Evolutionary conservation across 2,329 filamentous ascomycete species (phyloP).

Genomic region (Colletotrichum australisinense): DNA sequence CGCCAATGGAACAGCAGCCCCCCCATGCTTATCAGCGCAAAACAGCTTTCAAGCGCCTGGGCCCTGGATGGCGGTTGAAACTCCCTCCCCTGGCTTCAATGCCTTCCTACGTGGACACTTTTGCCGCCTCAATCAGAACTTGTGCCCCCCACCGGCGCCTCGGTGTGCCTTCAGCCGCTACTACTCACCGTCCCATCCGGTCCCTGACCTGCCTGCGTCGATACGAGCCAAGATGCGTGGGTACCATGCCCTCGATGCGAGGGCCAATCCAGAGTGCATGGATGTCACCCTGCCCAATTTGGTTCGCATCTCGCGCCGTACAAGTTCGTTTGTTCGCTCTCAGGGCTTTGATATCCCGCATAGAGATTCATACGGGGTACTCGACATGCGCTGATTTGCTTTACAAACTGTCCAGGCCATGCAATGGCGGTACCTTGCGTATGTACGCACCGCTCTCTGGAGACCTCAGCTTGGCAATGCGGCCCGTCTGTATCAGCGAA

Average conservation of each 20-base stretch:
- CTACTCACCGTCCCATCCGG: slow-evolving; percentile 6
- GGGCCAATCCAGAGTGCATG: neutral
- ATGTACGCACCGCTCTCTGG: neutral
- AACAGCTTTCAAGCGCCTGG: no score
- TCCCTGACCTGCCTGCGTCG: slow-evolving; percentile 20
- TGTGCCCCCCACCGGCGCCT: neutral
- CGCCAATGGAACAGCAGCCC: neutral
- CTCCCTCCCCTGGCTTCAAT: neutral
- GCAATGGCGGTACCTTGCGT: neutral
- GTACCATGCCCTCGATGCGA: slow-evolving; percentile 4
- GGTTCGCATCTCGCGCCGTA: neutral
- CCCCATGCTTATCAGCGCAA: neutral
- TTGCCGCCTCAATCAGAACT: slow-evolving; percentile 28
- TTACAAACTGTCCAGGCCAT: neutral
- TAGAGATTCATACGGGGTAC: neutral
- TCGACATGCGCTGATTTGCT: neutral
- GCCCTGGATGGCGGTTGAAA: neutral
- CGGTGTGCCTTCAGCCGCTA: slow-evolving; percentile 12
- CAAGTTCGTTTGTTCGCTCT: neutral
- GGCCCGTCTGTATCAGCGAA: no score
- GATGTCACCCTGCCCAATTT: neutral
- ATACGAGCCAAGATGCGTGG: slow-evolving; percentile 20
- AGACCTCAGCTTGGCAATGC: neutral
- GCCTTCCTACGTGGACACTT: neutral
- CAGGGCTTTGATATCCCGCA: neutral